Evolutionary conservation across 495 filamentous ascomycete genomes (phyloP).

Genomic region (Podospora comata): DNA sequence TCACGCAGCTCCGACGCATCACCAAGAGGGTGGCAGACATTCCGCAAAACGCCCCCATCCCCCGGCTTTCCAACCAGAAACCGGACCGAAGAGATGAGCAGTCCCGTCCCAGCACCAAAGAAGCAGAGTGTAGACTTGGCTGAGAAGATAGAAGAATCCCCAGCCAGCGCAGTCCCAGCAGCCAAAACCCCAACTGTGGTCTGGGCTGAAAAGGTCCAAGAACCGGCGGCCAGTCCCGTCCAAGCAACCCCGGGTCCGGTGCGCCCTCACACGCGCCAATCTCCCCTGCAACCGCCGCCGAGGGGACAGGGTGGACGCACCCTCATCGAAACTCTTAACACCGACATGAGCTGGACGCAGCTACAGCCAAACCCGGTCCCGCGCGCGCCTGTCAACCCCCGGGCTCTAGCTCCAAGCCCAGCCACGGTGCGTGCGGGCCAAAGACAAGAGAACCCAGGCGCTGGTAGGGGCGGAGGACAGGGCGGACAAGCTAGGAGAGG

Average conservation of each 20-base stretch:
- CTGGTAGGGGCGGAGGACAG: neutral
- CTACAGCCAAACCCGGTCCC: neutral
- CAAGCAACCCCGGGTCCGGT: neutral
- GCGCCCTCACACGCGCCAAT: neutral
- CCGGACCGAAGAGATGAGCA: too few species aligned
- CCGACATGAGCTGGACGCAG: neutral
- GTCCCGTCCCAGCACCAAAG: too few species aligned
- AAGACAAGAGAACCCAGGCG: neutral
- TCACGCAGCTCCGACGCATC: neutral
- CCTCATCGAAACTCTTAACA: neutral
- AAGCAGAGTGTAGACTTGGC: too few species aligned
- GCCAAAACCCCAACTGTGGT: neutral
- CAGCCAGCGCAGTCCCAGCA: too few species aligned
- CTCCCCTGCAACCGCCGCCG: neutral
- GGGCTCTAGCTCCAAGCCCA: neutral
- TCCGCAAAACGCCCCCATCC: neutral
- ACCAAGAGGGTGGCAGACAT: neutral
- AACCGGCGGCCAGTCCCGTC: neutral
- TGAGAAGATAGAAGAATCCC: too few species aligned
- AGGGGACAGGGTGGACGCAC: neutral
- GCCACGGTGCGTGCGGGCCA: neutral
- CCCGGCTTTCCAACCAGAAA: too few species aligned
- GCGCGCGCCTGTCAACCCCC: neutral
- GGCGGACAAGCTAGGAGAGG: neutral
- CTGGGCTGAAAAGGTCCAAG: neutral